Evolutionary conservation across 176 grass and related monocot species (phyloP).

Genomic region (Triticum dicoccoides): DNA sequence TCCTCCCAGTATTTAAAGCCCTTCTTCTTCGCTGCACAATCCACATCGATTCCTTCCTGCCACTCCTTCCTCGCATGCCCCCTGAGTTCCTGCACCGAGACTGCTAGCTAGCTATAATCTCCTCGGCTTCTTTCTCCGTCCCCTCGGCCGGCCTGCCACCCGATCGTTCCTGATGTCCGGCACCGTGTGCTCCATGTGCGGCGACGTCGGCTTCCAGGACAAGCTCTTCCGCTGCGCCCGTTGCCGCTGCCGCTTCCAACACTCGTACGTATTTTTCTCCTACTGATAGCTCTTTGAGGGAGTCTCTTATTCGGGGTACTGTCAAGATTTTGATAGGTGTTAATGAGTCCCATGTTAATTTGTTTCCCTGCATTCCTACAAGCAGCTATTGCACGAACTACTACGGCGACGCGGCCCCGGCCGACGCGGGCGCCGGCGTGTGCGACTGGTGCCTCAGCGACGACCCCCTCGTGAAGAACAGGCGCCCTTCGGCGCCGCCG

Average conservation of each 20-base stretch:
- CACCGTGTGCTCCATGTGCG: conserved; percentile 91
- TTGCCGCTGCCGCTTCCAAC: conserved; percentile 82
- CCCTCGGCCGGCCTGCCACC: not conserved
- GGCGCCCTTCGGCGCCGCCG: not conserved
- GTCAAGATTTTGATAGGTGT: not conserved
- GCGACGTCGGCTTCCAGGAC: conserved; percentile 92
- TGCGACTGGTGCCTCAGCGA: conserved; percentile 95
- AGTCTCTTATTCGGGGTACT: not conserved
- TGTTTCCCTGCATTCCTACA: not conserved
- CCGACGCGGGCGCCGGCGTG: conserved; percentile 33
- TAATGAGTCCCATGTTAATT: not conserved
- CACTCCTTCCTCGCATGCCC: not conserved
- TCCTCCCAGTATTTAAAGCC: conserved; percentile 40
- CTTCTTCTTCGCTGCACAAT: not conserved
- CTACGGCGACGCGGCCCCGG: conserved; percentile 57
- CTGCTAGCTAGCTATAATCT: not conserved
- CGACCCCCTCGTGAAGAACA: not conserved
- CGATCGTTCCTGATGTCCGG: not conserved
- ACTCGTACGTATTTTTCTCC: conserved; percentile 48
- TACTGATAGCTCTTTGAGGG: too few relatives aligned
- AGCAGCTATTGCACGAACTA: conserved; percentile 93
- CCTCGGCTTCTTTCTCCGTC: not conserved
- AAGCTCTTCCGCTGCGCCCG: conserved; percentile 92
- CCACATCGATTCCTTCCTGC: not conserved
- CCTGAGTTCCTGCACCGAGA: not conserved